Evolutionary conservation across 1,284 basidiomycete species (phyloP), one percentile per base, ranked within the genome.

Genomic region (Malassezia furfur): DNA sequence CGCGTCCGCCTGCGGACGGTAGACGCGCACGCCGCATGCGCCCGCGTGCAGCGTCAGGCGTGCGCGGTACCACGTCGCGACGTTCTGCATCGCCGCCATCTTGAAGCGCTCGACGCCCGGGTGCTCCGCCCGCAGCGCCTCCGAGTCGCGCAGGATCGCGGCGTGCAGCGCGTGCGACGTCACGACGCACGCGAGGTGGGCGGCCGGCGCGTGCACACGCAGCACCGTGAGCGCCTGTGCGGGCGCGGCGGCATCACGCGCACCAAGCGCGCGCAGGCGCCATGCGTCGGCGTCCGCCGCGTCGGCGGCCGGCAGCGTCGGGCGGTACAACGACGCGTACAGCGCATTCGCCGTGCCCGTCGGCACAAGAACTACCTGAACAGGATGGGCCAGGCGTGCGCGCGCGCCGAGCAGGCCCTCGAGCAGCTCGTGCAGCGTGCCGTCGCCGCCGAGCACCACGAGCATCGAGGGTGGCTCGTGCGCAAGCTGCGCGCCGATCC

Each of bases 301-400:
- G 15, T 12, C 34, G 15, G 21, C 40, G 5, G 40, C 40, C 12
- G 22, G 40, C 15, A 45, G 5, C 15, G n/a, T 22, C 43, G 43
- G 43, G 15, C 25, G 25, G 28, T 19, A 50, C 19, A 78, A 62
- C 15, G 78, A 76, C 5, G 74, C 80, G 72, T 85, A 90, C n/a
- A 94, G 78, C 0, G 91, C 91, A 70, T 96, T 96, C 17, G 89
- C 90, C n/a, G 91, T 96, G 10, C 91, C 91, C 39, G 83, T 82
- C 3, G 91, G 90, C 14, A 81, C 70, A 6, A 80, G 59, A 2
- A 78, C 65, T 35, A 21, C 67, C 52, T 15, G 67, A 21, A 44
- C n/a, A 10, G 7, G 2, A 15, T 22, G 35, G 30, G 15, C 14
- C 17, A 15, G 40, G 43, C 30, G 38, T 41, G 25, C 10, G 46